Base-by-base conservation (phyloP, 495 filamentous ascomycete species). In the Lophium mytilinum region DNA sequence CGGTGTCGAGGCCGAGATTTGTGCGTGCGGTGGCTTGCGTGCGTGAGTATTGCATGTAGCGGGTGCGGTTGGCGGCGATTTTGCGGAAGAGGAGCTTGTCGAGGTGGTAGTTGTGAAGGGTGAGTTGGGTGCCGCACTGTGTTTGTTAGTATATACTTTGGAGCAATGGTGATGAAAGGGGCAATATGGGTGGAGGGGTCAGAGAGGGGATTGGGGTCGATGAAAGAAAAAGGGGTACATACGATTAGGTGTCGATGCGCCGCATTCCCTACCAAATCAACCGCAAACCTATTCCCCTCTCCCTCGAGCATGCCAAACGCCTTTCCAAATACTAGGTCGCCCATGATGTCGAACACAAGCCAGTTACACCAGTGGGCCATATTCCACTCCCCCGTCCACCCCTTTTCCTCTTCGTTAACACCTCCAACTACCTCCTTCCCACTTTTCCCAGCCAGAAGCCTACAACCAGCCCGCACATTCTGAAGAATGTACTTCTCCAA, bases 341-440 rank as follows among this genome's bases (percentile, higher is more conserved):
- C 85, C 68, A 90, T 81, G 18, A 88, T 80, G 60, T 90, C 86
- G 73, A 87, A 88, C 46, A 80, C 78, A 9, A 85, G 74, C 70
- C 80, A 87, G 65, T 81, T 84, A 53, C 75, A 77, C 78, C 82
- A 86, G 57, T 81, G 73, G 0, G 81, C 73, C 71, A 86, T 78
- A 66, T 87, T 66, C 50, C 57, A 61, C 34, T 19, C 48, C 0
- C 55, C 52, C 9, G 39, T 55, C 59, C 63, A 67, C 7, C 11
- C 34, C 45, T 48, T 56, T 18, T 49, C 45, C 5, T 37, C 18
- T 1, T 18, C 45, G 14, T 14, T 21, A 19, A 8, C 37, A 10
- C 30, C 49, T 45, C 24, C 51, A 12, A 56, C 35, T 18, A 1
- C 48, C 9, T 36, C 12, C 1, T 14, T 43, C 34, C 53, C 17